These are phyloP conservation scores for Rhizophora apiculata DNA, from an alignment of 345 rosid species.

Conservation along the genomic window DNA sequence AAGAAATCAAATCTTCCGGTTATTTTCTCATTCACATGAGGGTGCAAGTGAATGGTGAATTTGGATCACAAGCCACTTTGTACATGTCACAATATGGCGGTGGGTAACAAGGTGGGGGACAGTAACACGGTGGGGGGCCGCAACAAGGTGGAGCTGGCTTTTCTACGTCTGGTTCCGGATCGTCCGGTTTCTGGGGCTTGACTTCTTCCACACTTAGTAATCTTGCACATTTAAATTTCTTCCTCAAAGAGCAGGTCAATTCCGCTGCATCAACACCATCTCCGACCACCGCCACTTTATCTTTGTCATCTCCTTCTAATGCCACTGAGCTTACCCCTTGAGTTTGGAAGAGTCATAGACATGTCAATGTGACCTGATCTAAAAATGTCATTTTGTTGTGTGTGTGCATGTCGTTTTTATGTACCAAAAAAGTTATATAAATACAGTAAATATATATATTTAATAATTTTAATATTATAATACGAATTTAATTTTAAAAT, in stretches of 20 bases:
- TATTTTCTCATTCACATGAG: not conserved
- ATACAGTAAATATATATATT: too few relatives aligned
- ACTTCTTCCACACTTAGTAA: not conserved
- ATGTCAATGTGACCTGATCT: too few relatives aligned
- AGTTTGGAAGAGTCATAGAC: not conserved
- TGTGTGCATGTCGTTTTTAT: too few relatives aligned
- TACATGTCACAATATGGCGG: not conserved
- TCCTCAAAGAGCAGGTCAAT: not conserved
- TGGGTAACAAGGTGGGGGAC: not conserved
- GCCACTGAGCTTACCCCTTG: slow-evolving; percentile 42
- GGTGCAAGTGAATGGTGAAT: not conserved
- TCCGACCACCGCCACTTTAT: slow-evolving; percentile 31
- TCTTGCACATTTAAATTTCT: not conserved
- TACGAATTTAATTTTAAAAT: too few relatives aligned
- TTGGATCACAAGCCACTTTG: not conserved
- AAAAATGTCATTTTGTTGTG: too few relatives aligned
- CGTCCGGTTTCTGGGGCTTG: not conserved
- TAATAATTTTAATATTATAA: too few relatives aligned
- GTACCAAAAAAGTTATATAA: too few relatives aligned
- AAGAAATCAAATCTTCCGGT: too few relatives aligned
- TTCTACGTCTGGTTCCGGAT: too few relatives aligned
- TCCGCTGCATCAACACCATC: slow-evolving; percentile 35
- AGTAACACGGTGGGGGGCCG: too few relatives aligned
- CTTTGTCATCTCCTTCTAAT: slow-evolving; percentile 30
- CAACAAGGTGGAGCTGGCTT: too few relatives aligned